phyloP scores from a whole-genome alignment of 108 stramenopile species.

The Asterionellopsis glacialis region DNA sequence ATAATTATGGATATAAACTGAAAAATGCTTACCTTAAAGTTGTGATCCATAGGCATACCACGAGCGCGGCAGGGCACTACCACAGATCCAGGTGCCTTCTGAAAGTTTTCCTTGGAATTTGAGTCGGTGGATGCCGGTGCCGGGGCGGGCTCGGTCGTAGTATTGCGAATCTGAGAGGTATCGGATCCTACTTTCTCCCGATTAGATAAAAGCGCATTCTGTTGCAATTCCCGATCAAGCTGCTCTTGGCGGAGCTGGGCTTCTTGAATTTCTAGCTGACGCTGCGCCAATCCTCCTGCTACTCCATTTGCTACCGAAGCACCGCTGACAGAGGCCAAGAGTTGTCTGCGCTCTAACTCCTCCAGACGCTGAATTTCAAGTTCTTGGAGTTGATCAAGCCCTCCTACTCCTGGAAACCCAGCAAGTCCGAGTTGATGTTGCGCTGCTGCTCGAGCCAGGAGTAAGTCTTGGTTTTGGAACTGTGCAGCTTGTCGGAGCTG shows the following conservation, averaged over 20 bases:
- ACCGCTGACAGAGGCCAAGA: not conserved
- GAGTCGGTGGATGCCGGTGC: not conserved
- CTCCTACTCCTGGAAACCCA: slow-evolving; percentile 52
- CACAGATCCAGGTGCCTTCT: slow-evolving; percentile 4
- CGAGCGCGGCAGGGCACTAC: slow-evolving; percentile 79
- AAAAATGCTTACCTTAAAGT: slow-evolving; percentile 47
- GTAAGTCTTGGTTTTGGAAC: slow-evolving; percentile 8
- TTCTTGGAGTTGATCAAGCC: slow-evolving; percentile 57
- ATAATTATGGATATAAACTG: not conserved
- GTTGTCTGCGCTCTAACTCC: slow-evolving; percentile 33
- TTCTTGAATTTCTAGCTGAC: slow-evolving; percentile 3
- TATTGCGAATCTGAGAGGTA: not conserved
- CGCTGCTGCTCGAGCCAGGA: slow-evolving; percentile 5
- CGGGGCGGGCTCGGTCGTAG: no score
- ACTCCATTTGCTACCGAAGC: not conserved
- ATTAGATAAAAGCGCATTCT: not conserved
- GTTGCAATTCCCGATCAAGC: slow-evolving; percentile 5
- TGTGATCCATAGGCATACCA: slow-evolving; percentile 86
- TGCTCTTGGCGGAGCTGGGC: slow-evolving; percentile 7
- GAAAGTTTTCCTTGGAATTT: not conserved
- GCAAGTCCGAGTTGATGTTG: slow-evolving; percentile 40
- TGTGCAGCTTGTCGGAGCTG: slow-evolving; percentile 8
- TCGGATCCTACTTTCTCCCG: not conserved
- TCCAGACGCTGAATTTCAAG: slow-evolving; percentile 34
- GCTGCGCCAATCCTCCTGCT: not conserved